Conservation (phyloP, 2,329 filamentous ascomycete genomes). For the Neopestalotiopsis sp. region DNA sequence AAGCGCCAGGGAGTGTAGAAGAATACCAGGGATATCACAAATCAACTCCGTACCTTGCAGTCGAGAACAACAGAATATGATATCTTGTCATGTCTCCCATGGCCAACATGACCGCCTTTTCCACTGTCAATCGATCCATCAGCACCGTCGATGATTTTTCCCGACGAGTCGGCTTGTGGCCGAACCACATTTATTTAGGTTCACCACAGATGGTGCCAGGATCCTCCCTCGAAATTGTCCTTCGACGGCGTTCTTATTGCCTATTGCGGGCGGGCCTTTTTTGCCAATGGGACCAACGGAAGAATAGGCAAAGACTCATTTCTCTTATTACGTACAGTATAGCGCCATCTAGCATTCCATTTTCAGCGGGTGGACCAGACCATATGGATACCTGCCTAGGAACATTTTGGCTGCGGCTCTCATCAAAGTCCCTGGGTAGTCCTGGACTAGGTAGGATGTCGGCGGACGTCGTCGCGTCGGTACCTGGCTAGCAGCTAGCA, state of each 20-base stretch:
- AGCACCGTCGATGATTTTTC: not conserved
- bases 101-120: too few relatives aligned
- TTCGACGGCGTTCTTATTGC: not conserved
- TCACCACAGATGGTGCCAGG: not conserved
- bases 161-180: conserved; percentile 1
- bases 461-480: not conserved
- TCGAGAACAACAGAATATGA: too few relatives aligned
- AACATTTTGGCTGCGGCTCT: not conserved
- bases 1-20: not conserved
- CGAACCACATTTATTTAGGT: not conserved
- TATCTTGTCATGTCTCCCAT: too few relatives aligned
- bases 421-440: not conserved
- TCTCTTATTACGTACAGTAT: not conserved
- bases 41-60: not conserved
- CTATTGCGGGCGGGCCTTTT: not conserved
- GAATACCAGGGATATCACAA: not conserved
- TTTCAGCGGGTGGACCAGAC: not conserved
- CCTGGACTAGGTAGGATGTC: not conserved
- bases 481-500: not conserved
- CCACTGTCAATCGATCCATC: not conserved
- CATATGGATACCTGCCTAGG: not conserved
- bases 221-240: not conserved
- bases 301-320: not conserved
- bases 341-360: not conserved
- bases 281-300: not conserved